A percentile compares a stretch with the other conserved stretches of the same genome.
Conservation (phyloP, 371 early-diverging fungal species). For the Capillidium heterosporum region DNA sequence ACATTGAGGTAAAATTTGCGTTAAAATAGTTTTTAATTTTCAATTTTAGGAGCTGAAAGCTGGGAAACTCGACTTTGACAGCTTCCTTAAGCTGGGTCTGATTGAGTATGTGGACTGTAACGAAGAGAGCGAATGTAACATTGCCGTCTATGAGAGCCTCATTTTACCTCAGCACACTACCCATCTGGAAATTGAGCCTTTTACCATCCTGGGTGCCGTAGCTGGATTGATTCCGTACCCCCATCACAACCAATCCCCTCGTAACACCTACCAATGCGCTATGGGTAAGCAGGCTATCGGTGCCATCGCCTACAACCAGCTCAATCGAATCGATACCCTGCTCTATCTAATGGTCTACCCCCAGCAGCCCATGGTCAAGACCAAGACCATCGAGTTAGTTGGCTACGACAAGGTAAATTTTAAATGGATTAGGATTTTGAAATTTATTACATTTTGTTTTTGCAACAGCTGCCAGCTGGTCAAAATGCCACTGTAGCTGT, state of each 20-base stretch:
- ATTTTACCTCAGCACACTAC: constrained; percentile 65
- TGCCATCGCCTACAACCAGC: constrained; percentile 88
- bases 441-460: background rate
- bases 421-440: background rate
- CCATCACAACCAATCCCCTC: constrained; percentile 99
- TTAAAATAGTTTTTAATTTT: constrained; percentile 6
- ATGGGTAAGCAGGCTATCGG: constrained; percentile 99
- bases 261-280: constrained; percentile 99
- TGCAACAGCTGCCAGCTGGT: constrained; percentile 85
- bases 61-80: constrained; percentile 63
- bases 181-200: constrained; percentile 98
- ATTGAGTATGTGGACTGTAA: constrained; percentile 98
- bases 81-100: constrained; percentile 80
- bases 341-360: constrained; percentile 94
- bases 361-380: constrained; percentile 97
- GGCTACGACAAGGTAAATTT: constrained; percentile 73
- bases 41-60: constrained; percentile 21
- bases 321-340: constrained; percentile 92
- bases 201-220: constrained; percentile 92
- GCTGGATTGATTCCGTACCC: constrained; percentile 99
- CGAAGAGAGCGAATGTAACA: constrained; percentile 93
- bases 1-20: constrained; percentile 25
- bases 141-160: constrained; percentile 79
- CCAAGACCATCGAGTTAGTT: constrained; percentile 94
- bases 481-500: constrained; percentile 99